A percentile compares a stretch with the other conserved stretches of the same genome.
Evolutionary conservation across 2,329 filamentous ascomycete species (phyloP).

Genomic region (Ascochyta clinopodiicola): DNA sequence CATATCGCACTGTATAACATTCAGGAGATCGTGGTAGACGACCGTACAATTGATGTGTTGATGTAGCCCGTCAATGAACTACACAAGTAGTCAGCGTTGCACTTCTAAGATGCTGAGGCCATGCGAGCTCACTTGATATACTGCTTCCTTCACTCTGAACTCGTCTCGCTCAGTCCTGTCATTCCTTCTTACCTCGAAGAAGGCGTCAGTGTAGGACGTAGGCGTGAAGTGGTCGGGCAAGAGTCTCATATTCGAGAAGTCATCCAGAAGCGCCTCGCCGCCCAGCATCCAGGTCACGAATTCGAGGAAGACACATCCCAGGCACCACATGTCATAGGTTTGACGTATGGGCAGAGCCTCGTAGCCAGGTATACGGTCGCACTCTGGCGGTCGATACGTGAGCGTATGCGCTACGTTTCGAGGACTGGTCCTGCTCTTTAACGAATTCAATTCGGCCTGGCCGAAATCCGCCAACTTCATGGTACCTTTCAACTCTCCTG

Average conservation of each 20-base stretch:
- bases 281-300: conserved; percentile 24
- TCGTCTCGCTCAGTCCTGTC: background rate
- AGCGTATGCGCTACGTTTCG: background rate
- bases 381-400: conserved; percentile 25
- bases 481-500: background rate
- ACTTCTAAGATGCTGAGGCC: no score
- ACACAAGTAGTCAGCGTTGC: no score
- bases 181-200: conserved; percentile 4
- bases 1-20: background rate
- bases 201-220: conserved; percentile 1
- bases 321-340: conserved; percentile 29
- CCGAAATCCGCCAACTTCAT: conserved; percentile 29
- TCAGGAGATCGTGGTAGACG: conserved; percentile 12
- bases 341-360: conserved; percentile 4
- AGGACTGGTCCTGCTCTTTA: background rate
- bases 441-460: conserved; percentile 14
- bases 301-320: conserved; percentile 29
- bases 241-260: background rate
- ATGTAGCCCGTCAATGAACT: conserved; percentile 19
- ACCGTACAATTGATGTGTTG: conserved; percentile 9
- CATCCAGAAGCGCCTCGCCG: background rate
- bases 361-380: background rate
- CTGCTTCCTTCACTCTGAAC: conserved; percentile 5
- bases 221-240: background rate
- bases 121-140: conserved; percentile 9